These are phyloP conservation scores for Sugiyamaella paludigena DNA, from an alignment of 1,139 yeast species.

Conservation along the genomic window DNA sequence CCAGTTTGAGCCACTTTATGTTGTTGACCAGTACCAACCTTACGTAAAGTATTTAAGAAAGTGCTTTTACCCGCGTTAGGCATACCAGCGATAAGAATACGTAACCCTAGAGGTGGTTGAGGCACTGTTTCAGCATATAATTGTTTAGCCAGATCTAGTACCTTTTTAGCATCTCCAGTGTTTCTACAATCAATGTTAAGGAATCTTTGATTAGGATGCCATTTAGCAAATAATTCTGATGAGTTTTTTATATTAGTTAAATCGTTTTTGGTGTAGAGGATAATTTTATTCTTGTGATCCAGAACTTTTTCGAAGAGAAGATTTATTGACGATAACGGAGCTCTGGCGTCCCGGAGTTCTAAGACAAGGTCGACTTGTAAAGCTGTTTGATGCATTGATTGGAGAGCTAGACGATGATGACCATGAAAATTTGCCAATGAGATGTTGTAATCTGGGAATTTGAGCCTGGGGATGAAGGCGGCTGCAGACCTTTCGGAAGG, in stretches of 20 bases:
- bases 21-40: conserved; percentile 46
- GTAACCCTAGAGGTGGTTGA: conserved; percentile 78
- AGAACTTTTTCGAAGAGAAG: conserved; percentile 71
- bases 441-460: conserved; percentile 63
- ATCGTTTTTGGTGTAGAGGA: conserved; percentile 72
- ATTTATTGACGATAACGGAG: conserved; percentile 83
- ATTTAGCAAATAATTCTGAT: conserved; percentile 41
- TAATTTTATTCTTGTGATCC: conserved; percentile 54
- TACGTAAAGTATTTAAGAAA: conserved; percentile 69
- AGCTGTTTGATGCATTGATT: conserved; percentile 63
- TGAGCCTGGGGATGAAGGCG: conserved; percentile 31
- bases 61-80: conserved; percentile 99
- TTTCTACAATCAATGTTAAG: conserved; percentile 61
- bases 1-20: conserved; percentile 83
- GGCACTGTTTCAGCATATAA: conserved; percentile 36
- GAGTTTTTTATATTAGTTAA: conserved; percentile 28
- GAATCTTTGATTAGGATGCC: conserved; percentile 59
- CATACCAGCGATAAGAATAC: conserved; percentile 84
- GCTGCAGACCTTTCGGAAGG: too few species aligned
- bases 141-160: conserved; percentile 49
- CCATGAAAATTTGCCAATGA: conserved; percentile 83
- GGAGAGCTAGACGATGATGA: conserved; percentile 81
- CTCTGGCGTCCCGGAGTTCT: conserved; percentile 85
- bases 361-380: conserved; percentile 79
- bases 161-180: conserved; percentile 48